phyloP scores from a whole-genome alignment of 2,329 filamentous ascomycete species.

The Beauveria sp. region DNA sequence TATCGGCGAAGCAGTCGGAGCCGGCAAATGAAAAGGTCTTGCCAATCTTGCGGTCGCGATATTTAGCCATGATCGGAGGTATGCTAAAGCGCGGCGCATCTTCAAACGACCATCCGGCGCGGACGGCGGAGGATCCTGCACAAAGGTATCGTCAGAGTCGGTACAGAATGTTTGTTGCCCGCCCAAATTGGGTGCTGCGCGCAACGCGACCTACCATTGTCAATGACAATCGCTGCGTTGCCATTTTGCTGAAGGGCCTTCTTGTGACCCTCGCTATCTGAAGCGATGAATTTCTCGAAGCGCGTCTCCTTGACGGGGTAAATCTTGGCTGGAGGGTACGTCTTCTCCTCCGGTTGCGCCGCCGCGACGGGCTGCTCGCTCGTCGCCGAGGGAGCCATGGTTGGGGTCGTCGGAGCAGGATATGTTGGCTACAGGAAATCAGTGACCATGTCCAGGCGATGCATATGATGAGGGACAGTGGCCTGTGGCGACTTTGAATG shows the following conservation, averaged over 20 bases:
- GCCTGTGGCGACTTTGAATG: slow-evolving; percentile 7
- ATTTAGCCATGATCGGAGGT: slow-evolving; percentile 88
- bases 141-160: not conserved
- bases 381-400: slow-evolving; percentile 48
- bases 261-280: slow-evolving; percentile 61
- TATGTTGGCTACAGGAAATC: not conserved
- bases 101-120: slow-evolving; percentile 96
- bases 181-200: not conserved
- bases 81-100: slow-evolving; percentile 69
- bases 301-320: slow-evolving; percentile 55
- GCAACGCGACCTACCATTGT: slow-evolving; percentile 65
- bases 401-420: slow-evolving; percentile 10
- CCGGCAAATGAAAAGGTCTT: slow-evolving; percentile 91
- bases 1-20: slow-evolving; percentile 88
- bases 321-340: slow-evolving; percentile 46
- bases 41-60: slow-evolving; percentile 86
- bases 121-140: slow-evolving; percentile 75
- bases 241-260: slow-evolving; percentile 53
- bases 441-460: slow-evolving; percentile 10
- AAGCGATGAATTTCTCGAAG: slow-evolving; percentile 48
- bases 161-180: not conserved
- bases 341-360: slow-evolving; percentile 27
- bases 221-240: slow-evolving; percentile 82
- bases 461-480: slow-evolving; percentile 11
- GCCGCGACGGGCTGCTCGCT: slow-evolving; percentile 33